Base-by-base conservation (phyloP, 2,329 filamentous ascomycete genomes). In the Mycosphaerella sp. region DNA sequence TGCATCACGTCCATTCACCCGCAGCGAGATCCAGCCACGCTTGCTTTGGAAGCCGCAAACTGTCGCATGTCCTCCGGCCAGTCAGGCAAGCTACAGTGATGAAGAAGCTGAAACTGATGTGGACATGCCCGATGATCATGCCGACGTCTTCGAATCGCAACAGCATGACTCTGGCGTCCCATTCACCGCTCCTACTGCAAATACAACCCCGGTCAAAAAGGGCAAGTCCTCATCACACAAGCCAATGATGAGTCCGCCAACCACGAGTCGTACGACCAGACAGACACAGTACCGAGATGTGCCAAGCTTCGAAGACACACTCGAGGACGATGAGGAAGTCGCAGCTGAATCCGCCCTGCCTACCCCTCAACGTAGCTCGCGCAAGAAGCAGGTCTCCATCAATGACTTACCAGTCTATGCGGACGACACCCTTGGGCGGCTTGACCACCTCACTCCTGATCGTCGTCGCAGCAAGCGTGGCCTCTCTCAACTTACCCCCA, bases 11-110 rank as follows among this genome's bases (percentile, higher is more conserved):
- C 80, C 76, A 17, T 69, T 85, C 47, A 85, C 83, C 18, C 81
- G 85, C 52, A 82, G 84, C n/a, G 74, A 79, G 1, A 76, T 89
- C 65, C 84, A 86, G 68, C 86, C 86, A 12, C 81, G 84, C 30
- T 77, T 88, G 7, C 77, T 90, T 18, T 52, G 49, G 44, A 21
- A 34, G 3, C 21, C n/a, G 27, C 17, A 17, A 1, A 32, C 2
- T 16, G 73, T 72, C 55, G 75, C 75, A 58, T 66, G 75, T 54
- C 65, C 72, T 65, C 60, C 69, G 63, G 60, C 68, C 44, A 68
- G 18, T 64, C 66, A 4, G 34, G 25, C 27, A n/a, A 48, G 81
- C 44, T 77, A 82, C 47, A 80, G 82, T 47, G 81, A 86, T 34
- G 68, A 77, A 61, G 79, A 81, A 65, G 76, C 74, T 1, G 61